Conservation (phyloP, 2,329 filamentous ascomycete genomes). For the Ophiostoma himal-ulmi region DNA sequence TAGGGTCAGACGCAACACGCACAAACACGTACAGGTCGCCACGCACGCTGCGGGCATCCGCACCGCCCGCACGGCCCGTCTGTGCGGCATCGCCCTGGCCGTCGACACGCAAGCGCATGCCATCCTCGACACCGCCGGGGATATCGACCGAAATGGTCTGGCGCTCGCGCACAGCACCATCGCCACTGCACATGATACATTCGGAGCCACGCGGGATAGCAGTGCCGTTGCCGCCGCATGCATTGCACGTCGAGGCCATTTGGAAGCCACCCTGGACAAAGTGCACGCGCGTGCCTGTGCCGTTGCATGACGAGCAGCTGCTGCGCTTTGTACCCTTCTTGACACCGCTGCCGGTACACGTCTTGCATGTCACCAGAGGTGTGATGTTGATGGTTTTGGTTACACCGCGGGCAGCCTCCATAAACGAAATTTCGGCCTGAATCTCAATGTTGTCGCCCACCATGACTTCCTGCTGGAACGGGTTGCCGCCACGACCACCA, state of each 20-base stretch:
- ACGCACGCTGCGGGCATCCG: constrained; percentile 59
- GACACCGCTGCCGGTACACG: constrained; percentile 76
- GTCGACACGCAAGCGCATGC: constrained; percentile 81
- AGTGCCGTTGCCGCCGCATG: constrained; percentile 73
- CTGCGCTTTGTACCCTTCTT: constrained; percentile 71
- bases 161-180: constrained; percentile 76
- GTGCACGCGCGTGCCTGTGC: constrained; percentile 80
- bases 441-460: constrained; percentile 97
- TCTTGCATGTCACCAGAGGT: constrained; percentile 72
- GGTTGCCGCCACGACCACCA: constrained; percentile 48
- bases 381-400: constrained; percentile 83
- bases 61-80: constrained; percentile 60
- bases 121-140: constrained; percentile 90
- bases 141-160: constrained; percentile 87
- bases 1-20: constrained; percentile 78
- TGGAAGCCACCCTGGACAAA: constrained; percentile 92
- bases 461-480: constrained; percentile 71
- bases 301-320: constrained; percentile 73
- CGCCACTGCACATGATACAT: constrained; percentile 72
- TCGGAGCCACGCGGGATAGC: constrained; percentile 72
- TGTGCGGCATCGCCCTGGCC: constrained; percentile 82
- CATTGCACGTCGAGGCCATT: constrained; percentile 81
- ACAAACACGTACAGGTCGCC: constrained; percentile 92
- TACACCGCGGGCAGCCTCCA: constrained; percentile 90
- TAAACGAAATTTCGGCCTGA: constrained; percentile 86